A percentile compares a stretch with the other conserved stretches of the same genome.
Conservation (phyloP, 2,329 filamentous ascomycete species). For the Cercospora sp. region DNA sequence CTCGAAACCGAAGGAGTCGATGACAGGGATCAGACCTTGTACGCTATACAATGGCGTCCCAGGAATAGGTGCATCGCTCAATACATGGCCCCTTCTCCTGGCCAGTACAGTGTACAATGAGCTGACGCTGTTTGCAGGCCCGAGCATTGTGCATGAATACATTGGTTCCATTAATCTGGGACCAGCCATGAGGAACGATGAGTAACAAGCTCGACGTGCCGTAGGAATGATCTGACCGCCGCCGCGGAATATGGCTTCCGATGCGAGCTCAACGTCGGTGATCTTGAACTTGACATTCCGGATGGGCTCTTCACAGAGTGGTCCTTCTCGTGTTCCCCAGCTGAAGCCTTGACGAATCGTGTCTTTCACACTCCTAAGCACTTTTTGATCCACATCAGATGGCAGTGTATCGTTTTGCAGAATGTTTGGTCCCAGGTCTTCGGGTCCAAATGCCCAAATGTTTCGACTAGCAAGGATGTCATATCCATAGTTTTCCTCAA, state of each 20-base stretch:
- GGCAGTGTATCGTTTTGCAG: slow-evolving; percentile 95
- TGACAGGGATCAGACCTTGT: slow-evolving; percentile 87
- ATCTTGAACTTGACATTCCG: slow-evolving; percentile 97
- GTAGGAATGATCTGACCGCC: slow-evolving; percentile 98
- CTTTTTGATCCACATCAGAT: slow-evolving; percentile 90
- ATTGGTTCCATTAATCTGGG: slow-evolving; percentile 96
- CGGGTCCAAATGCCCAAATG: slow-evolving; percentile 98
- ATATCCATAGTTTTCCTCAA: slow-evolving; percentile 96
- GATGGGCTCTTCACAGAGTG: slow-evolving; percentile 96
- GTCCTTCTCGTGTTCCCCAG: slow-evolving; percentile 94
- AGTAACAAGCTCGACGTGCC: slow-evolving; percentile 87
- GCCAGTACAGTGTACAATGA: slow-evolving; percentile 91
- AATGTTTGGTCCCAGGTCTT: slow-evolving; percentile 92
- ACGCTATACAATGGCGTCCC: slow-evolving; percentile 93
- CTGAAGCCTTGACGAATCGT: slow-evolving; percentile 94
- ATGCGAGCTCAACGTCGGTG: slow-evolving; percentile 82
- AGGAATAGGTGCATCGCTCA: slow-evolving; percentile 90
- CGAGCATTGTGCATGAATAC: slow-evolving; percentile 89
- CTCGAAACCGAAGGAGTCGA: slow-evolving; percentile 97
- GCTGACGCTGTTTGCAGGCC: slow-evolving; percentile 83
- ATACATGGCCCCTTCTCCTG: slow-evolving; percentile 83
- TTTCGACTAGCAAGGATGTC: slow-evolving; percentile 90
- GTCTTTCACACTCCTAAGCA: slow-evolving; percentile 82
- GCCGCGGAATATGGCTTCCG: slow-evolving; percentile 90
- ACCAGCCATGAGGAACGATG: slow-evolving; percentile 94